These are phyloP conservation scores for Aphanomyces astaci DNA, from an alignment of 352 stramenopile species.

Conservation along the genomic window DNA sequence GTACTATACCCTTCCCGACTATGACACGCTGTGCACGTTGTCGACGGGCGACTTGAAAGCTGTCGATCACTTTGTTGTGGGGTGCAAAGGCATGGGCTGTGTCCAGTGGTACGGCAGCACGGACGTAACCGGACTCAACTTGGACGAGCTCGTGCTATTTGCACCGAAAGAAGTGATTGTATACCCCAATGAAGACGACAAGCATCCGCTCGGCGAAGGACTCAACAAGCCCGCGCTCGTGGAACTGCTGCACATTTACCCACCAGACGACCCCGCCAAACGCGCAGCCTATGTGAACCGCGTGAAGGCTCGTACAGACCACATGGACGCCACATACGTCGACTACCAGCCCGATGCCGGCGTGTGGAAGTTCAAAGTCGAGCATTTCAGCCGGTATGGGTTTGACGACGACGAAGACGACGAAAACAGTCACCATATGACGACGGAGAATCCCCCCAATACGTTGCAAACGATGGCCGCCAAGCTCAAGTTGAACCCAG, in stretches of 20 bases:
- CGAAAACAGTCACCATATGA: slow-evolving; percentile 36
- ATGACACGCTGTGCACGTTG: slow-evolving; percentile 62
- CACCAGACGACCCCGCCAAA: slow-evolving; percentile 48
- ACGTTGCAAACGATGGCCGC: slow-evolving; percentile 24
- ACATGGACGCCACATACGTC: slow-evolving; percentile 70
- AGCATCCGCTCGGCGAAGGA: slow-evolving; percentile 60
- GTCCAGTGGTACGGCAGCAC: slow-evolving; percentile 76
- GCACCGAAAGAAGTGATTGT: slow-evolving; percentile 83
- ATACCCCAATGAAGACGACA: slow-evolving; percentile 75
- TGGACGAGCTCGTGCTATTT: slow-evolving; percentile 73
- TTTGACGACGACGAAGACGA: slow-evolving; percentile 68
- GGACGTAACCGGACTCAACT: slow-evolving; percentile 66
- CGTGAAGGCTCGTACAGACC: slow-evolving; percentile 62
- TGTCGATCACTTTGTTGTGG: slow-evolving; percentile 71
- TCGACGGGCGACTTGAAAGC: slow-evolving; percentile 52
- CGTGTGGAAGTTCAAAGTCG: slow-evolving; percentile 78
- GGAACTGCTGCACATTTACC: slow-evolving; percentile 69
- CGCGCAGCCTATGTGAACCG: slow-evolving; percentile 62
- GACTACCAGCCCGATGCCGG: slow-evolving; percentile 65
- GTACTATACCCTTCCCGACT: slow-evolving; percentile 72
- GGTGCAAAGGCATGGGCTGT: slow-evolving; percentile 64
- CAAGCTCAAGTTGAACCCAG: slow-evolving; percentile 27
- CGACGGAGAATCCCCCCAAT: slow-evolving; percentile 28
- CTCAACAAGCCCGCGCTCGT: slow-evolving; percentile 75
- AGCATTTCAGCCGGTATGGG: slow-evolving; percentile 81